Percentiles rank a stretch among this genome's conserved stretches.
These are phyloP conservation scores for Rhazya stricta DNA, from an alignment of 257 asterid species.

Conservation along the genomic window DNA sequence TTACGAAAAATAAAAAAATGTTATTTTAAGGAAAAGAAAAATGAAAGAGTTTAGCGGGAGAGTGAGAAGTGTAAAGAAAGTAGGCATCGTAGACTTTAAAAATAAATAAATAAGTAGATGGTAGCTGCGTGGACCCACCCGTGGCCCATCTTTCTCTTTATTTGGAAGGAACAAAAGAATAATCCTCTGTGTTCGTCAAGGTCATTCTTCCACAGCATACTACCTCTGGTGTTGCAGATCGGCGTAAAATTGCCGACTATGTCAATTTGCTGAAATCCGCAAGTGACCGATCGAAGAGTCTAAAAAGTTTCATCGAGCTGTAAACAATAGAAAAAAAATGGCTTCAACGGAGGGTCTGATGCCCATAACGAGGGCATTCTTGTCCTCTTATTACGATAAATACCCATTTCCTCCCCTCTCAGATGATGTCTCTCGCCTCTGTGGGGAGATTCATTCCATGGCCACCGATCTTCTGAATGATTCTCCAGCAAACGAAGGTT, in stretches of 20 bases:
- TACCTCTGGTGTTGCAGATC: conserved; percentile 4
- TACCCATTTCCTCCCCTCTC: conserved; percentile 65
- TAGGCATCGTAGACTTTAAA: too few relatives aligned
- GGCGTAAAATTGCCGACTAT: neutral
- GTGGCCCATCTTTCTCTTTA: neutral
- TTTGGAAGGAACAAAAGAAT: conserved; percentile 8
- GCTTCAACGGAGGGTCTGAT: conserved; percentile 81
- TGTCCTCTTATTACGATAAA: conserved; percentile 82
- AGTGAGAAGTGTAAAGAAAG: too few relatives aligned
- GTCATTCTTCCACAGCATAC: neutral
- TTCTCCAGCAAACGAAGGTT: conserved; percentile 63
- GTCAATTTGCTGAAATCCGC: neutral
- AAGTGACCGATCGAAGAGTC: neutral
- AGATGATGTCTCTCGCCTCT: conserved; percentile 56
- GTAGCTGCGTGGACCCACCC: neutral
- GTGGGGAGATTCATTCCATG: conserved; percentile 57
- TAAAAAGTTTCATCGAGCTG: neutral
- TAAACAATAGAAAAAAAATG: conserved; percentile 31
- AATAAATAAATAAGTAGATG: too few relatives aligned
- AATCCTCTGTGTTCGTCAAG: neutral
- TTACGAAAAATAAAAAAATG: too few relatives aligned
- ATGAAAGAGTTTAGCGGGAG: too few relatives aligned
- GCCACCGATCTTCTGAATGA: conserved; percentile 53
- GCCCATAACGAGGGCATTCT: conserved; percentile 85
- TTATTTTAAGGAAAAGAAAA: too few relatives aligned